Evolutionary conservation across 2,329 filamentous ascomycete genomes (phyloP).

Genomic region (Tolypocladium guangdongense): DNA sequence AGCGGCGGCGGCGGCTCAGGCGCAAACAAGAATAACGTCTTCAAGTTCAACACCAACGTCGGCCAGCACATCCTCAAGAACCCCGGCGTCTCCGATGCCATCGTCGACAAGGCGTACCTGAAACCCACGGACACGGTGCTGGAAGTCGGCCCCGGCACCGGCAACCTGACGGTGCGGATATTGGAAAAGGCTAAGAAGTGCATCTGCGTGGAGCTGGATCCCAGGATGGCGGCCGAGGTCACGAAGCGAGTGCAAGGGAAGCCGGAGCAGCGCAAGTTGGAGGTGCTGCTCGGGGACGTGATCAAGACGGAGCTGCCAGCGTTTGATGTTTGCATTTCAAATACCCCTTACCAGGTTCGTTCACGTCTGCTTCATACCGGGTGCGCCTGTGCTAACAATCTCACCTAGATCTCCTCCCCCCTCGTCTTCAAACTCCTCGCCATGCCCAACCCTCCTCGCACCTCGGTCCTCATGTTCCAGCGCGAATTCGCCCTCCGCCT

Average conservation of each 20-base stretch:
- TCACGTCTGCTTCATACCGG: too few relatives aligned
- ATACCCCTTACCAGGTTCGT: slow-evolving; percentile 50
- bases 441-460: slow-evolving; percentile 68
- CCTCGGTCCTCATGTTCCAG: slow-evolving; percentile 91
- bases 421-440: slow-evolving; percentile 84
- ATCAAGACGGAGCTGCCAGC: slow-evolving; percentile 73
- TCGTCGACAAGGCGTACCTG: slow-evolving; percentile 62
- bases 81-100: slow-evolving; percentile 70
- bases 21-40: slow-evolving; percentile 64
- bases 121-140: slow-evolving; percentile 87
- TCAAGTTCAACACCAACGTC: slow-evolving; percentile 91
- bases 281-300: slow-evolving; percentile 75
- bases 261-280: slow-evolving; percentile 70
- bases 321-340: slow-evolving; percentile 74
- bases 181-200: slow-evolving; percentile 73
- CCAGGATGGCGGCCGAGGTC: slow-evolving; percentile 90
- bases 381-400: background rate
- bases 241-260: slow-evolving; percentile 90
- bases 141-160: slow-evolving; percentile 84
- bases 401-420: slow-evolving; percentile 66
- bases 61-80: slow-evolving; percentile 90
- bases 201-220: slow-evolving; percentile 86
- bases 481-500: slow-evolving; percentile 86
- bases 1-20: slow-evolving; percentile 8
- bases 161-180: slow-evolving; percentile 82